phyloP scores from a whole-genome alignment of 177 flowering plant species.

The Telopea speciosissima region DNA sequence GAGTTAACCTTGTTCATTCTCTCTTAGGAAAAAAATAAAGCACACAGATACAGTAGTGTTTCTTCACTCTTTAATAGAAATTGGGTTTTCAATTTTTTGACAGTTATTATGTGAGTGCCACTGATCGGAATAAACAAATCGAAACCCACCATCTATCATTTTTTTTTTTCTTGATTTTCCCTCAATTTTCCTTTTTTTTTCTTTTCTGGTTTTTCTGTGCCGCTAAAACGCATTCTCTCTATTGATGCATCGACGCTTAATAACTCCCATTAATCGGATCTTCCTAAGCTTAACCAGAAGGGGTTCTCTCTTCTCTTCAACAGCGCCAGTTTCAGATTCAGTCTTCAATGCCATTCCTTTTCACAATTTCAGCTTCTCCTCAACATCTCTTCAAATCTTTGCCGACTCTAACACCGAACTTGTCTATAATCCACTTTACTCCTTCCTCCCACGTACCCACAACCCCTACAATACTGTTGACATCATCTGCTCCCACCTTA shows the following conservation, averaged over 20 bases:
- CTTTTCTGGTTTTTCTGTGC: too few species aligned
- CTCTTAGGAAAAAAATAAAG: too few species aligned
- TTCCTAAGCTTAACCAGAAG: background rate
- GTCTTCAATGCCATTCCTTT: background rate
- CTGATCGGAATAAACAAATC: too few species aligned
- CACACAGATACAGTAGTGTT: too few species aligned
- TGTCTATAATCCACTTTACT: conserved; percentile 44
- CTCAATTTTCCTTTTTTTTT: too few species aligned
- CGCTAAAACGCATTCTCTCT: too few species aligned
- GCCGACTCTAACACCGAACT: conserved; percentile 21
- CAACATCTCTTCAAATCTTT: conserved; percentile 25
- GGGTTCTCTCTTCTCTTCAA: background rate
- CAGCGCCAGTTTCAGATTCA: background rate
- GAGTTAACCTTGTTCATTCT: too few species aligned
- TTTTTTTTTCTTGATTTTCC: too few species aligned
- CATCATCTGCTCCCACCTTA: conserved; percentile 53
- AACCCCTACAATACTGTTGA: conserved; percentile 61
- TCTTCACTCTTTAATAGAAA: too few species aligned
- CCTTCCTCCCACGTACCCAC: conserved; percentile 50
- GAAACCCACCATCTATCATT: too few species aligned
- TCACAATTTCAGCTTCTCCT: background rate
- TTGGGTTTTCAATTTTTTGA: too few species aligned
- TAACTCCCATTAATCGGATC: background rate
- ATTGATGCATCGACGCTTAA: conserved; percentile 9
- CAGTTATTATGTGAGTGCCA: too few species aligned